Evolutionary conservation across 1,284 basidiomycete genomes (phyloP).

Genomic region (Volvariella surrecta): DNA sequence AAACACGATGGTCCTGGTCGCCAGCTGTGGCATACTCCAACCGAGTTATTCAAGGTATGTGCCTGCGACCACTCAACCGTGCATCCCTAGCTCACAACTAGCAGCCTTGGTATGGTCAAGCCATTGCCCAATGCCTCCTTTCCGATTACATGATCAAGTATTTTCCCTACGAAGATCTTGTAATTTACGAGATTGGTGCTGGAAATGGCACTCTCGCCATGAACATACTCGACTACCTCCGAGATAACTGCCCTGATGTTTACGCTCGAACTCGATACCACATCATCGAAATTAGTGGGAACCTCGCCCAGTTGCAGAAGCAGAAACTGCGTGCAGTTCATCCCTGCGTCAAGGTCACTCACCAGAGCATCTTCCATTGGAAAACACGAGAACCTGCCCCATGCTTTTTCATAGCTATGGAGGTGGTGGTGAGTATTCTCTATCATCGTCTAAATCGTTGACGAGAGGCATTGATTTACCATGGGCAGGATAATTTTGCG

Average conservation of each 20-base stretch:
- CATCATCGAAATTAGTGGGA: conserved; percentile 89
- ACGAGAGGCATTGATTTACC: conserved; percentile 7
- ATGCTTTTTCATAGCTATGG: conserved; percentile 91
- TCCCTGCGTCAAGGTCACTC: conserved; percentile 62
- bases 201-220: conserved; percentile 93
- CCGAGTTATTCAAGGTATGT: conserved; percentile 92
- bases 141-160: conserved; percentile 90
- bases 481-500: conserved; percentile 84
- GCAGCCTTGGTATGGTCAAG: conserved; percentile 91
- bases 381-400: conserved; percentile 67
- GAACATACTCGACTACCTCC: conserved; percentile 81
- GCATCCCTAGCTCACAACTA: conserved; percentile 2
- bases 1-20: conserved; percentile 66
- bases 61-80: conserved; percentile 15
- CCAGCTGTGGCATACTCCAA: conserved; percentile 99
- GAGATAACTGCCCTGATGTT: conserved; percentile 78
- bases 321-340: conserved; percentile 47
- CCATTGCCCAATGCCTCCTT: conserved; percentile 83
- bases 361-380: conserved; percentile 90
- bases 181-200: conserved; percentile 96
- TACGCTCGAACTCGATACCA: conserved; percentile 87
- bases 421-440: conserved; percentile 73
- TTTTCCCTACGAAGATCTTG: conserved; percentile 92
- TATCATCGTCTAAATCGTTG: neutral
- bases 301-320: conserved; percentile 69